phyloP scores from a whole-genome alignment of 352 stramenopile genomes.

The Peronospora destructor region DNA sequence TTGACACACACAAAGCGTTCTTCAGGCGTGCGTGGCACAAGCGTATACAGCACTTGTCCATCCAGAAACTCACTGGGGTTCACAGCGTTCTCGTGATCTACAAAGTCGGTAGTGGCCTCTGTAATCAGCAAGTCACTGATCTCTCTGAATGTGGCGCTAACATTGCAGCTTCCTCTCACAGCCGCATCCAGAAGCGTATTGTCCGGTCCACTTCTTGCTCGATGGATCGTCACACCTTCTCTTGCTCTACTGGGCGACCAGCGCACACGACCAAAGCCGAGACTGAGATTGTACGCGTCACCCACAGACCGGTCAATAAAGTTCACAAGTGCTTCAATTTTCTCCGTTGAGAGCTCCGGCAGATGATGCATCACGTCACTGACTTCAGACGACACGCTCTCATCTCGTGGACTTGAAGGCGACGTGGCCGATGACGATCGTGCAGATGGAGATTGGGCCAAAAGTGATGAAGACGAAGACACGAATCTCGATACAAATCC shows the following conservation, averaged over 20 bases:
- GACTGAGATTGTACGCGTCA: conserved; percentile 74
- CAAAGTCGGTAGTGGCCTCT: conserved; percentile 60
- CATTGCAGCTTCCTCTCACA: conserved; percentile 64
- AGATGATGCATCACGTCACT: conserved; percentile 21
- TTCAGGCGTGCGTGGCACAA: conserved; percentile 50
- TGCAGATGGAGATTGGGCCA: conserved; percentile 12
- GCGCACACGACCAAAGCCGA: conserved; percentile 64
- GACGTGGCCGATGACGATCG: conserved; percentile 24
- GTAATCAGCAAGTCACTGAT: conserved; percentile 76
- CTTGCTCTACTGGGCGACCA: conserved; percentile 61
- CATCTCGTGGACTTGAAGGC: conserved; percentile 27
- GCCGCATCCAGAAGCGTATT: conserved; percentile 58
- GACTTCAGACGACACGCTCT: conserved; percentile 22
- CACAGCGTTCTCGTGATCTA: conserved; percentile 47
- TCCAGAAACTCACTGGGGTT: conserved; percentile 76
- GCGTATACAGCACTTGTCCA: conserved; percentile 64
- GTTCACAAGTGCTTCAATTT: conserved; percentile 44
- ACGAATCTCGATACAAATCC: conserved; percentile 12
- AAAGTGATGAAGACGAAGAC: conserved; percentile 9
- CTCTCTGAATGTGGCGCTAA: conserved; percentile 66
- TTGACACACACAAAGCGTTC: conserved; percentile 79
- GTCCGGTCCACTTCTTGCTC: conserved; percentile 47
- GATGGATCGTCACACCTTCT: conserved; percentile 66
- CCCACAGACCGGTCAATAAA: conserved; percentile 75
- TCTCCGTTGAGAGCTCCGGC: conserved; percentile 35